phyloP scores from a whole-genome alignment of 495 filamentous ascomycete species.

The Hypomontagnella submonticulosa region DNA sequence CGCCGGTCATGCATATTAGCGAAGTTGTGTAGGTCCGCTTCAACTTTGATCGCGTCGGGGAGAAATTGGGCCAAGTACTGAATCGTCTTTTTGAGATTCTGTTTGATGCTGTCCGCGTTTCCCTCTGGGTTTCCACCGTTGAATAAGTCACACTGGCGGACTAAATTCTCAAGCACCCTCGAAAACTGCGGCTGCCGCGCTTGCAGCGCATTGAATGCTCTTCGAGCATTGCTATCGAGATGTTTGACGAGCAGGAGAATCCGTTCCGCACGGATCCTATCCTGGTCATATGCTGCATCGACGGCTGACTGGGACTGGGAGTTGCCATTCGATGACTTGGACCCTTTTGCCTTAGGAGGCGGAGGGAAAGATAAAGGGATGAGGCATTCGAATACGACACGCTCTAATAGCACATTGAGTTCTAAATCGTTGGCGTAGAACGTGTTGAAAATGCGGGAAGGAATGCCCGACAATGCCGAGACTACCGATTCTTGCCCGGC shows the following conservation, averaged over 20 bases:
- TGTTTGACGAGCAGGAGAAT: constrained; percentile 82
- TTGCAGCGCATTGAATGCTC: constrained; percentile 90
- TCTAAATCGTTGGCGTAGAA: constrained; percentile 92
- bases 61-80: constrained; percentile 76
- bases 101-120: constrained; percentile 73
- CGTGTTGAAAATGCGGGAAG: constrained; percentile 85
- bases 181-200: constrained; percentile 75
- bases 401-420: constrained; percentile 83
- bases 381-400: constrained; percentile 85
- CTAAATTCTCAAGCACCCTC: constrained; percentile 73
- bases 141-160: constrained; percentile 84
- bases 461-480: constrained; percentile 78
- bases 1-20: constrained; percentile 92
- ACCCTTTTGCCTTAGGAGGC: constrained; percentile 71
- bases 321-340: constrained; percentile 67
- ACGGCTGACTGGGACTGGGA: constrained; percentile 64
- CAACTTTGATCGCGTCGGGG: constrained; percentile 74
- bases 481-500: constrained; percentile 80
- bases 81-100: constrained; percentile 72
- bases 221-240: constrained; percentile 80
- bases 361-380: constrained; percentile 88
- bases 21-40: constrained; percentile 84
- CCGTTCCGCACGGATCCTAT: constrained; percentile 86
- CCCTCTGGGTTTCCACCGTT: constrained; percentile 87
- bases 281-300: constrained; percentile 69